A percentile compares a stretch with the other conserved stretches of the same genome.
phyloP scores from a whole-genome alignment of 257 asterid species.

The Solanum chilense region DNA sequence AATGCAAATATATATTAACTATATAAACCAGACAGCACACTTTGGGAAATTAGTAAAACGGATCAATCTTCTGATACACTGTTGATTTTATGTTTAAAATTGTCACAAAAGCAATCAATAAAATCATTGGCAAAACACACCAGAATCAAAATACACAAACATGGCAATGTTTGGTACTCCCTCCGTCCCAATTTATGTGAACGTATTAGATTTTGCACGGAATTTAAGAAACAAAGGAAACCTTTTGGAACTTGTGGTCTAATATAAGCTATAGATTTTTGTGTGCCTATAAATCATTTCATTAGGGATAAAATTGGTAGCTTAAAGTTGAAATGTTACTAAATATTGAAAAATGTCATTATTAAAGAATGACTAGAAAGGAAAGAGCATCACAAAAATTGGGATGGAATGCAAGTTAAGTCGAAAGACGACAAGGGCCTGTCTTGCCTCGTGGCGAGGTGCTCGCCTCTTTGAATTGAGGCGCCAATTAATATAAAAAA shows the following conservation, averaged over 20 bases:
- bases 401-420: not conserved
- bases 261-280: not conserved
- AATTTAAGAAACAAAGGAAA: not conserved
- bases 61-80: not conserved
- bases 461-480: not conserved
- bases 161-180: not conserved
- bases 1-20: not conserved
- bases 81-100: not conserved
- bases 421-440: not conserved
- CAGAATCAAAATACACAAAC: not conserved
- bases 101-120: not conserved
- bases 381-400: not conserved
- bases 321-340: not conserved
- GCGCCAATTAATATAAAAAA: not conserved
- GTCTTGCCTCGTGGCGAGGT: not conserved
- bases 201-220: not conserved
- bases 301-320: not conserved
- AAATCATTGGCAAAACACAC: not conserved
- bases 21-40: not conserved
- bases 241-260: not conserved
- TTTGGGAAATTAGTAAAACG: not conserved
- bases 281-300: not conserved
- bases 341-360: not conserved
- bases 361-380: not conserved
- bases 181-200: not conserved